Percentiles rank a stretch among this genome's conserved stretches.
phyloP scores from a whole-genome alignment of 2,329 filamentous ascomycete species.

The Penicillium sp. region DNA sequence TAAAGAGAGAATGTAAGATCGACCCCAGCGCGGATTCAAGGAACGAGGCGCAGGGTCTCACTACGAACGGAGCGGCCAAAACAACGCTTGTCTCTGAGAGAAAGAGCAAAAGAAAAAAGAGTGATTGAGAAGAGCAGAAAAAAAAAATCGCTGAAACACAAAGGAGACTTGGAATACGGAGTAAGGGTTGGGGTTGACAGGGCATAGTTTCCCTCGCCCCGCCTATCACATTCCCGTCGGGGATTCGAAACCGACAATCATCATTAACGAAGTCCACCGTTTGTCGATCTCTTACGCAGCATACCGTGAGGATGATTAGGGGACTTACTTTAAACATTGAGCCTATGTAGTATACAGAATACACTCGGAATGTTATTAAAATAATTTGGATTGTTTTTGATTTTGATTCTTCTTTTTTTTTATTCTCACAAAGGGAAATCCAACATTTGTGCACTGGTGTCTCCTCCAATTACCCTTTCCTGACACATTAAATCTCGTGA shows the following conservation, averaged over 20 bases:
- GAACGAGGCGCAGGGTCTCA: neutral
- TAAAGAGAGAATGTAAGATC: neutral
- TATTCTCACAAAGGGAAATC: constrained; percentile 33
- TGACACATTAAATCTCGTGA: constrained; percentile 27
- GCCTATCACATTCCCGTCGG: constrained; percentile 23
- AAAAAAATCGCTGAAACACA: constrained; percentile 19
- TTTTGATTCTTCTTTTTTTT: constrained; percentile 19
- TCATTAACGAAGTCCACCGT: constrained; percentile 24
- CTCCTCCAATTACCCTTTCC: constrained; percentile 24
- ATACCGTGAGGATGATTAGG: neutral
- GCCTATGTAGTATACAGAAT: too few species aligned
- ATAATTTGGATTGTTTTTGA: neutral
- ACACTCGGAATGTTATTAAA: too few species aligned
- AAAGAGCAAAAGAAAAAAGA: neutral
- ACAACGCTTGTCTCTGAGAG: neutral
- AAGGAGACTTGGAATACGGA: constrained; percentile 1
- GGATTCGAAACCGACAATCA: constrained; percentile 18
- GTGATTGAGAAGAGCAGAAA: neutral
- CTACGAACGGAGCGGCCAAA: neutral
- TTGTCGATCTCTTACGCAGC: constrained; percentile 19
- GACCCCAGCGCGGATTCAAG: neutral
- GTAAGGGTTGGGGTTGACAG: constrained; percentile 18
- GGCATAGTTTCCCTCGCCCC: constrained; percentile 7
- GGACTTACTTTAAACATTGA: too few species aligned
- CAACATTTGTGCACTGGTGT: constrained; percentile 27